These are phyloP conservation scores for Jacaranda copaia DNA, from an alignment of 257 asterid genomes.

Conservation along the genomic window DNA sequence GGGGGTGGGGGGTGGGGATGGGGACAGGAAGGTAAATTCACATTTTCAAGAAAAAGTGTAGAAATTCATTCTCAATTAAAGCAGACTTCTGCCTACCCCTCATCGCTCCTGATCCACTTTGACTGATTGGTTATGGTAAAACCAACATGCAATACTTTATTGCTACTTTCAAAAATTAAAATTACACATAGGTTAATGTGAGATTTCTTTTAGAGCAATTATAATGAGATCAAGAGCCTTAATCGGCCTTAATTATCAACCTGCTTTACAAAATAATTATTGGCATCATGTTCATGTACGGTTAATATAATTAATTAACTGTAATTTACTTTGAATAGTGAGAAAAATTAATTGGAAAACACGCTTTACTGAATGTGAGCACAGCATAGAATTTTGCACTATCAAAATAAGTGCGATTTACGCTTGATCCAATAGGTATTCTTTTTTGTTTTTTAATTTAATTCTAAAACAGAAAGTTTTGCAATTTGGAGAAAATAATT, in stretches of 20 bases:
- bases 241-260: background rate
- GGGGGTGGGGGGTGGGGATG: no score
- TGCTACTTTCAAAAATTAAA: background rate
- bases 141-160: background rate
- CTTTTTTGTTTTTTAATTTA: no score
- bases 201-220: background rate
- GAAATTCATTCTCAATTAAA: background rate
- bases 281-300: background rate
- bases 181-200: background rate
- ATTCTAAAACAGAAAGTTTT: no score
- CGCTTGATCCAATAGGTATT: no score
- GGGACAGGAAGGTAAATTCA: background rate
- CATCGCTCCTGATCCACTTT: background rate
- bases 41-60: background rate
- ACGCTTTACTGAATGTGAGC: no score
- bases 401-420: no score
- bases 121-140: background rate
- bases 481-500: no score
- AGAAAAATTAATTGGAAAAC: no score
- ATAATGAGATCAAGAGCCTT: background rate
- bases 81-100: background rate
- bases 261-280: conserved; percentile 11
- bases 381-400: no score
- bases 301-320: background rate
- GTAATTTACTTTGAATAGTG: no score